phyloP scores from a whole-genome alignment of 163 green algal genomes.

The Chlorella variabilis region DNA sequence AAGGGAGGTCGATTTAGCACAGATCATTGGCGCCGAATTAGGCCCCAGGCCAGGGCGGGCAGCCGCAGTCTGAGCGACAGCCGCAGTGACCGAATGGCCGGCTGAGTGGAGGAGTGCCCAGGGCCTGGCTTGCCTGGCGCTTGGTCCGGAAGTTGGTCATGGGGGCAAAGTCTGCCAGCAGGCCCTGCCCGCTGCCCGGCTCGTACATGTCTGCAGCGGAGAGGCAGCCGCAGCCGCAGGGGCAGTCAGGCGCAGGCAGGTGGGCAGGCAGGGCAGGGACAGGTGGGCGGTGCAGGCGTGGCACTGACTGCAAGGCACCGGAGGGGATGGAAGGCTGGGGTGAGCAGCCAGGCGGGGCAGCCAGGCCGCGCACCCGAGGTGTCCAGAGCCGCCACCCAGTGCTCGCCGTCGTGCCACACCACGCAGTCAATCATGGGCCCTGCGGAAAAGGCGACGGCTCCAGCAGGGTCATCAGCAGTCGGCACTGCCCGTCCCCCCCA shows the following conservation, averaged over 20 bases:
- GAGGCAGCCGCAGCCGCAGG: not conserved
- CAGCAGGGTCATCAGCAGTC: not conserved
- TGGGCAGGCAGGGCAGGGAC: too few relatives aligned
- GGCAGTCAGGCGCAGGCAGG: not conserved
- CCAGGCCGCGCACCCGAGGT: constrained; percentile 70
- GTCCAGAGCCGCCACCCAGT: constrained; percentile 86
- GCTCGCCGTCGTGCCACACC: constrained; percentile 89
- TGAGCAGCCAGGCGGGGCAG: not conserved
- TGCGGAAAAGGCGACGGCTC: constrained; percentile 15
- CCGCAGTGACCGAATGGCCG: too few relatives aligned
- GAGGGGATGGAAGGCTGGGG: too few relatives aligned
- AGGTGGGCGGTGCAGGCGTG: not conserved
- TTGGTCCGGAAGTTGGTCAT: constrained; percentile 78
- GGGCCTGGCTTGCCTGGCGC: not conserved
- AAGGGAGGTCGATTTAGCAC: too few relatives aligned
- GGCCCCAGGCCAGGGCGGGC: too few relatives aligned
- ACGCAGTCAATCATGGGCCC: constrained; percentile 85
- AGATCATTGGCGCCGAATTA: too few relatives aligned
- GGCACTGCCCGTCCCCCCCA: too few relatives aligned
- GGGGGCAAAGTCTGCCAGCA: constrained; percentile 77
- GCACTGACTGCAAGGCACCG: not conserved
- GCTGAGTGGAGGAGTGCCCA: too few relatives aligned
- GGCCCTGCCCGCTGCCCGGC: constrained; percentile 36
- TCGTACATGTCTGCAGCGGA: constrained; percentile 31
- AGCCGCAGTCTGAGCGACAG: too few relatives aligned